Percentiles rank a stretch among this genome's conserved stretches.
Evolutionary conservation across 2,329 filamentous ascomycete species (phyloP).

Genomic region (Phaeosphaeriaceae sp.): DNA sequence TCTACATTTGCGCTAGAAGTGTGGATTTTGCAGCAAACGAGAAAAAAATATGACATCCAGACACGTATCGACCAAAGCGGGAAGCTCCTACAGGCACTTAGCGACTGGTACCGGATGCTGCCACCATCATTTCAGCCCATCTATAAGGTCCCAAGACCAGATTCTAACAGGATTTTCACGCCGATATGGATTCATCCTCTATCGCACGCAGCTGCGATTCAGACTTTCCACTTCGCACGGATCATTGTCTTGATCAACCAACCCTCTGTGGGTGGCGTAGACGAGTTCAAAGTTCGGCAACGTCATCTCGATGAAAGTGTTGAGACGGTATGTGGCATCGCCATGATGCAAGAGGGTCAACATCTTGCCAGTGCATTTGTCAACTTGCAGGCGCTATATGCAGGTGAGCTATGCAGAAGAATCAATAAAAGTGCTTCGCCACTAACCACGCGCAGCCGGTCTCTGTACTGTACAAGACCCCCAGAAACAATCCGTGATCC

Average conservation of each 20-base stretch:
- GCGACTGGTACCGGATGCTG: constrained; percentile 58
- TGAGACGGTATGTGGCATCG: constrained; percentile 58
- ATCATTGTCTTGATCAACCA: constrained; percentile 62
- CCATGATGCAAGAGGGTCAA: constrained; percentile 47
- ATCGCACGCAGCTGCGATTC: constrained; percentile 54
- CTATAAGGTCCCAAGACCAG: constrained; percentile 32
- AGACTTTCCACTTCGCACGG: constrained; percentile 60
- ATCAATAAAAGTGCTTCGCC: background rate
- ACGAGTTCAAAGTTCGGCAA: constrained; percentile 56
- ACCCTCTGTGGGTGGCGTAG: constrained; percentile 57
- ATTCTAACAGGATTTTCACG: constrained; percentile 20
- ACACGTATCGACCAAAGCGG: constrained; percentile 56
- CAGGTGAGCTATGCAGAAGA: constrained; percentile 29
- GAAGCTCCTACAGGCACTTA: constrained; percentile 55
- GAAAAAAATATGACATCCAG: constrained; percentile 51
- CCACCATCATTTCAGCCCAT: constrained; percentile 54
- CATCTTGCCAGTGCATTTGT: constrained; percentile 37
- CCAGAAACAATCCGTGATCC: constrained; percentile 31
- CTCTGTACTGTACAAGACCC: constrained; percentile 37
- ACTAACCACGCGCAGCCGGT: constrained; percentile 26
- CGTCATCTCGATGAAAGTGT: constrained; percentile 56
- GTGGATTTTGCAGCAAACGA: constrained; percentile 66
- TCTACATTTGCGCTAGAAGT: constrained; percentile 63
- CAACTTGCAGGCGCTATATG: constrained; percentile 38
- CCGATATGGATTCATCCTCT: constrained; percentile 41